These are phyloP conservation scores for Asterochloris sp. DNA, from an alignment of 139 green algal genomes.

Conservation along the genomic window DNA sequence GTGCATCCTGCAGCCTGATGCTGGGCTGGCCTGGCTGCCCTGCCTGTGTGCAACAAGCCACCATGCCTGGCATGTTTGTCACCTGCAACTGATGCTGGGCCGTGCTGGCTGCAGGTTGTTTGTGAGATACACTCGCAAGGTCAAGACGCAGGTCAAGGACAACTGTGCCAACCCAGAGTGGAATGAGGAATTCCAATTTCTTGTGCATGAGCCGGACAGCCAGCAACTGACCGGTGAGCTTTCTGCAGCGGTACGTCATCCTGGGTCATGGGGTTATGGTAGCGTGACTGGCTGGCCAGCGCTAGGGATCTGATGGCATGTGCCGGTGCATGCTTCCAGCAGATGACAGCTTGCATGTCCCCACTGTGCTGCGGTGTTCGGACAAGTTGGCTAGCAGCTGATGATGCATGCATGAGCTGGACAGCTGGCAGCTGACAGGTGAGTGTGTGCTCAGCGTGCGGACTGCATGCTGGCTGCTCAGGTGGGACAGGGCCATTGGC, in stretches of 20 bases:
- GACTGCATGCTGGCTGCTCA: too few relatives aligned
- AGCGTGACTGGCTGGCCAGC: neutral
- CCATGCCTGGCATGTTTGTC: too few relatives aligned
- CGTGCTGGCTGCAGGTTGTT: slow-evolving; percentile 4
- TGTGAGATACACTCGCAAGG: slow-evolving; percentile 24
- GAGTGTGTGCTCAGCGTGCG: too few relatives aligned
- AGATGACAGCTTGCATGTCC: neutral
- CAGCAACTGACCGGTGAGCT: slow-evolving; percentile 9
- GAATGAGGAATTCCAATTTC: slow-evolving; percentile 32
- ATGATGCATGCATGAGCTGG: too few relatives aligned
- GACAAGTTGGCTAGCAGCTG: too few relatives aligned
- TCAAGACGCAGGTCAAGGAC: slow-evolving; percentile 26
- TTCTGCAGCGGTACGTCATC: neutral
- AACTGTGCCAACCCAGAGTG: slow-evolving; percentile 24
- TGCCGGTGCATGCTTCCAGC: neutral
- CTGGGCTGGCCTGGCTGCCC: too few relatives aligned
- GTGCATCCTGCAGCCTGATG: too few relatives aligned
- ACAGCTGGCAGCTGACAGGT: too few relatives aligned
- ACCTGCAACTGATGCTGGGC: too few relatives aligned
- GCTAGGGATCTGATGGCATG: neutral
- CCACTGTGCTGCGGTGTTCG: neutral
- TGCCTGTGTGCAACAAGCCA: too few relatives aligned
- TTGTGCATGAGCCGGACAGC: slow-evolving; percentile 37
- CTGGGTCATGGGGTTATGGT: neutral
- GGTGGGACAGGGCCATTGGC: too few relatives aligned